Base-by-base conservation (phyloP, 1,284 basidiomycete genomes). In the Cryptococcus jaspeensis region DNA sequence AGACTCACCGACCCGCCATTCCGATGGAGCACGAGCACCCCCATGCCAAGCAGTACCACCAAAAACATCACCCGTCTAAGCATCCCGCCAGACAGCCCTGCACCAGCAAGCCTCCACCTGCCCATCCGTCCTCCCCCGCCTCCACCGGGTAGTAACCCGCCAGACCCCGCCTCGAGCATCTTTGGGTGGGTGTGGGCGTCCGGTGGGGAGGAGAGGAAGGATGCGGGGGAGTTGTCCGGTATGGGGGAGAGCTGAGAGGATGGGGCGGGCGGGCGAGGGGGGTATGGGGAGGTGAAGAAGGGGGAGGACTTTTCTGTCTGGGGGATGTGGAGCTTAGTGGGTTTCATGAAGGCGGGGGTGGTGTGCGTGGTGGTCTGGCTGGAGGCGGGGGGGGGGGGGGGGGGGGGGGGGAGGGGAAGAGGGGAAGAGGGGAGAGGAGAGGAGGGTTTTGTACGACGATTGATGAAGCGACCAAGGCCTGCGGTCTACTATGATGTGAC, bases 281-380 rank as follows among this genome's bases (percentile, higher is more conserved):
- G 44, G 28, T 61, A 61, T 1, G 60, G 60, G 23, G 52, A 52
- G 15, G 48, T 16, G 44, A 61, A 61, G 51, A 61, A 61, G 36
- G 56, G 45, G 9, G 57, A 59, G 11, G 52, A 18, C 32, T 59
- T 55, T 44, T 59, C 52, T 16, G 43, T 52, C 11, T 55, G 45
- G 23, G 57, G 57, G 39, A 59, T 59, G 42, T 59, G 57, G 7
- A 59, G 40, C 43, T 59, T 59, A 40, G 54, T 55, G 16, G 51
- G 53, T 44, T 46, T 51, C 18, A 45, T 39, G 9, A 46, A n/a
- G n/a, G 48, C 35, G 18, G 8, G 9, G 23, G 45, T 13, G 41
- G 18, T n/a, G n/a, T n/a, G n/a, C n/a, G n/a, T n/a, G n/a, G n/a
- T n/a, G n/a, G n/a, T n/a, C n/a, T n/a, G 16, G 16, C 20, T 18